Conservation (phyloP, 768 basidiomycete species). For the Leucocoprinus leucothites region DNA sequence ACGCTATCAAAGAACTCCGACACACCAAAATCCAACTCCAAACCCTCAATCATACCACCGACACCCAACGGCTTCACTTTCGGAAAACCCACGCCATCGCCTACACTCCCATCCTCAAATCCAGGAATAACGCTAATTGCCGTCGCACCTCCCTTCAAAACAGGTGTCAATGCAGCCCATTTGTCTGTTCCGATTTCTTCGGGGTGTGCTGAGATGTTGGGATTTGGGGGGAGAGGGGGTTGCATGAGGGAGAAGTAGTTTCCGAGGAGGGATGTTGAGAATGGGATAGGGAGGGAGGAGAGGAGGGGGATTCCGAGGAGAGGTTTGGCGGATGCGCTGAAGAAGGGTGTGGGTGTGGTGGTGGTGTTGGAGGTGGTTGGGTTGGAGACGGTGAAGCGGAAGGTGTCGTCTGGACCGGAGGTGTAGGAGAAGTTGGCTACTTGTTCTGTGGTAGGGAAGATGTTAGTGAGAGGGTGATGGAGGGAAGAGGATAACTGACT, state of each 20-base stretch:
- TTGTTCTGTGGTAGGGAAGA: constrained; percentile 21
- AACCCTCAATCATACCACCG: neutral
- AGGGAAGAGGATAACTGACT: constrained; percentile 18
- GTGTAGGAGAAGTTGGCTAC: constrained; percentile 26
- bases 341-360: constrained; percentile 10
- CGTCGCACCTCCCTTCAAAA: neutral
- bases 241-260: constrained; percentile 5
- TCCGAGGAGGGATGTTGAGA: constrained; percentile 18
- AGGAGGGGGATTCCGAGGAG: constrained; percentile 25
- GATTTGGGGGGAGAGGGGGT: neutral
- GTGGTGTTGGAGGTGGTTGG: constrained; percentile 25
- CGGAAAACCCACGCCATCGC: constrained; percentile 10
- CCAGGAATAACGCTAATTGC: constrained; percentile 1
- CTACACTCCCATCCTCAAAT: constrained; percentile 10
- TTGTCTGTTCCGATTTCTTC: constrained; percentile 8
- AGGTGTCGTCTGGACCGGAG: constrained; percentile 15
- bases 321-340: constrained; percentile 6
- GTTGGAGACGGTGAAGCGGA: constrained; percentile 22
- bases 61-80: constrained; percentile 7
- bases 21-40: neutral
- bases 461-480: neutral
- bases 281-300: constrained; percentile 20
- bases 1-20: constrained; percentile 2
- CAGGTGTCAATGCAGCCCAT: constrained; percentile 7
- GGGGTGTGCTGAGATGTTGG: neutral